Conservation (phyloP, 2,329 filamentous ascomycete species). For the Didymella pomorum region DNA sequence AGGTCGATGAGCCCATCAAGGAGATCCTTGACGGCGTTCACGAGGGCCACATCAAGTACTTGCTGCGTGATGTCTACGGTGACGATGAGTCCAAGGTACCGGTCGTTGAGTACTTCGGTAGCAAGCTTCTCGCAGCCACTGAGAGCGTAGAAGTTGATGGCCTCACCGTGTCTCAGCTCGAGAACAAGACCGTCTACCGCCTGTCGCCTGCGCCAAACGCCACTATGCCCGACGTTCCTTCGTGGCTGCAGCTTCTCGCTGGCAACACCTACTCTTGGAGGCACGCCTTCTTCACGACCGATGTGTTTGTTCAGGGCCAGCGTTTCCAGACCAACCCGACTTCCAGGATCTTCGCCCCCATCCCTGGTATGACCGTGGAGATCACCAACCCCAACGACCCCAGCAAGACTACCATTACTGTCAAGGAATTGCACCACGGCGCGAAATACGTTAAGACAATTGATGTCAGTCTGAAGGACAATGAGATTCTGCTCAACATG, state of each 20-base stretch:
- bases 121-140: slow-evolving; percentile 76
- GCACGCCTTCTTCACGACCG: slow-evolving; percentile 90
- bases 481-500: slow-evolving; percentile 86
- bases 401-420: slow-evolving; percentile 80
- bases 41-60: slow-evolving; percentile 79
- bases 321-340: slow-evolving; percentile 98
- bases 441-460: slow-evolving; percentile 90
- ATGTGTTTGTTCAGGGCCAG: slow-evolving; percentile 93
- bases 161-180: slow-evolving; percentile 81
- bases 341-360: slow-evolving; percentile 86
- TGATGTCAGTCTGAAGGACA: slow-evolving; percentile 79
- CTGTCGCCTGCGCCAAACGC: slow-evolving; percentile 78
- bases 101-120: slow-evolving; percentile 92
- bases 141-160: slow-evolving; percentile 78
- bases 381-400: slow-evolving; percentile 83
- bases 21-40: slow-evolving; percentile 94
- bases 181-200: slow-evolving; percentile 82
- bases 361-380: slow-evolving; percentile 87
- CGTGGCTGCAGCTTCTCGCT: slow-evolving; percentile 88
- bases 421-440: slow-evolving; percentile 85
- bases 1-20: slow-evolving; percentile 92
- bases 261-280: slow-evolving; percentile 90
- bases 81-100: slow-evolving; percentile 79
- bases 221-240: slow-evolving; percentile 77
- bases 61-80: slow-evolving; percentile 82